phyloP scores from a whole-genome alignment of 331 rosid species.

The Prunus yedoensis region DNA sequence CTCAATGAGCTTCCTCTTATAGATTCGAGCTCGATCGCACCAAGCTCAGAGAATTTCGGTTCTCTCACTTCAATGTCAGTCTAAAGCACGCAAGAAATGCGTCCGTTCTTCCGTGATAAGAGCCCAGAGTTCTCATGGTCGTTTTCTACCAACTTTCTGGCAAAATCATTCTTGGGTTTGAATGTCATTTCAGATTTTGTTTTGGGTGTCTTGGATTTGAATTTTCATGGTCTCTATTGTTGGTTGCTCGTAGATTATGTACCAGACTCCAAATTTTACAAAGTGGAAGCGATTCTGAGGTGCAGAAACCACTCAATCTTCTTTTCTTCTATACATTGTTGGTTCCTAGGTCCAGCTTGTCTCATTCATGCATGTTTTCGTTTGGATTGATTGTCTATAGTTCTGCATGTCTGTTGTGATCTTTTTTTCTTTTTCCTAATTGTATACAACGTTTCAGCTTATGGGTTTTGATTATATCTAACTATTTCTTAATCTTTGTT shows the following conservation, averaged over 20 bases:
- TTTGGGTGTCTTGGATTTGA: constrained; percentile 3
- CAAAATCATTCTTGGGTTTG: neutral
- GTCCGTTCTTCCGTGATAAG: constrained; percentile 42
- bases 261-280: constrained; percentile 76
- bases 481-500: constrained; percentile 23
- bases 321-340: neutral
- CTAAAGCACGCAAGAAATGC: constrained; percentile 38
- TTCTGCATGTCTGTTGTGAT: neutral
- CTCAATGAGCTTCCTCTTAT: constrained; percentile 28
- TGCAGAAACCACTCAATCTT: constrained; percentile 11
- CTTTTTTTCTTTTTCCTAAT: neutral
- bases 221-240: constrained; percentile 5
- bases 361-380: neutral
- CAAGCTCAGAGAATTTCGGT: constrained; percentile 19
- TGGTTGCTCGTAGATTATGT: constrained; percentile 44
- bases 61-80: constrained; percentile 36
- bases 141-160: neutral
- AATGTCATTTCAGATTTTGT: neutral
- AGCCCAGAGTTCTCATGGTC: constrained; percentile 60
- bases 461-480: constrained; percentile 20
- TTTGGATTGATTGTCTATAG: neutral
- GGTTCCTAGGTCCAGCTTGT: neutral
- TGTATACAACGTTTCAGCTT: constrained; percentile 8
- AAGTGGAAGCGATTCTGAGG: constrained; percentile 95
- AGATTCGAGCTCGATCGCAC: constrained; percentile 14